phyloP scores from a whole-genome alignment of 2,329 filamentous ascomycete species.

The Pseudocercospora macadamiae region DNA sequence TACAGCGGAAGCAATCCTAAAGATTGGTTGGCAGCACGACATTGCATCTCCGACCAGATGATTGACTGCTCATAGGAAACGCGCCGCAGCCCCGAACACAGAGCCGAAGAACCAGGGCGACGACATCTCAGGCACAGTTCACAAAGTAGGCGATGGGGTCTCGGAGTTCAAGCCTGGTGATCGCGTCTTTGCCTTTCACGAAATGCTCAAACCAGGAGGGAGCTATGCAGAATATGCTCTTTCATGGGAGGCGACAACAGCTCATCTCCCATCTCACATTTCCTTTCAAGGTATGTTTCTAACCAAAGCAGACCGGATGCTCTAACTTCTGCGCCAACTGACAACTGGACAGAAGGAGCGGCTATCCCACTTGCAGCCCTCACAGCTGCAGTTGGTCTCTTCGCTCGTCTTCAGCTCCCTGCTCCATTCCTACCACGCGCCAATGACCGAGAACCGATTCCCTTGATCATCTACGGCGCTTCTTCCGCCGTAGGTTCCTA shows the following conservation, averaged over 20 bases:
- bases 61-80: too few relatives aligned
- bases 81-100: conserved; percentile 12
- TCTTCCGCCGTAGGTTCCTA: conserved; percentile 62
- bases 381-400: conserved; percentile 52
- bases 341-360: conserved; percentile 42
- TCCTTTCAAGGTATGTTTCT: conserved; percentile 54
- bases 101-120: conserved; percentile 37
- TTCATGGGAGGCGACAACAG: conserved; percentile 59
- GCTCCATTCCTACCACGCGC: conserved; percentile 42
- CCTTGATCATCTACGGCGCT: conserved; percentile 53
- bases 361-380: conserved; percentile 51
- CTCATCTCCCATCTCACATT: conserved; percentile 54
- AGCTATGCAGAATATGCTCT: conserved; percentile 66
- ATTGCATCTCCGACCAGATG: too few relatives aligned
- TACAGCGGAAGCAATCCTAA: conserved; percentile 39
- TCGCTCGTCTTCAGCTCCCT: conserved; percentile 47
- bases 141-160: conserved; percentile 59
- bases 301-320: too few relatives aligned
- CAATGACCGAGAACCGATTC: conserved; percentile 28
- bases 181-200: conserved; percentile 59
- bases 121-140: conserved; percentile 49
- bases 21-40: too few relatives aligned
- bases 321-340: conserved; percentile 10
- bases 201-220: conserved; percentile 55
- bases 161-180: conserved; percentile 62